These are phyloP conservation scores for Moesziomyces antarcticus DNA, from an alignment of 1,284 basidiomycete species.

Conservation along the genomic window DNA sequence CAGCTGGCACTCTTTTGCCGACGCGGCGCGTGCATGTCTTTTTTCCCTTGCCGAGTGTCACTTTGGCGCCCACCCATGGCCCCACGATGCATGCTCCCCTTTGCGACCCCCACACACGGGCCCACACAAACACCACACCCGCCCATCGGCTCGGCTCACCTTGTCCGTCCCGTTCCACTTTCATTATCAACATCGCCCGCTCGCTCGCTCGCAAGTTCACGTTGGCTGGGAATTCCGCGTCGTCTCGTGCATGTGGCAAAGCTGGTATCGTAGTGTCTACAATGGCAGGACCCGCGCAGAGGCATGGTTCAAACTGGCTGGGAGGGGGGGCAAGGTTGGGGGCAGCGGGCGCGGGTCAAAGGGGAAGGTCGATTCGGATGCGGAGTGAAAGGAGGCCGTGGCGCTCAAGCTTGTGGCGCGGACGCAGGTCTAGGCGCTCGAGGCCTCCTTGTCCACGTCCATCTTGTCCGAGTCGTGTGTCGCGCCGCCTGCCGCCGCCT, in stretches of 20 bases:
- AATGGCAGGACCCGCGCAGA: constrained; percentile 43
- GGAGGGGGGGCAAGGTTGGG: not conserved
- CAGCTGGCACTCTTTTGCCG: no score
- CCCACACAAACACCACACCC: no score
- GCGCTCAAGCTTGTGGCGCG: not conserved
- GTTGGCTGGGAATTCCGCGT: constrained; percentile 21
- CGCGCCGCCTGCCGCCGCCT: constrained; percentile 31
- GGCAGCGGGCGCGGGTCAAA: not conserved
- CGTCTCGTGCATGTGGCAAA: constrained; percentile 44
- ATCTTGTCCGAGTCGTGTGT: constrained; percentile 30
- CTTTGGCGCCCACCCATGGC: no score
- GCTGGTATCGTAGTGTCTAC: constrained; percentile 49
- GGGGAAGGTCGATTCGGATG: no score
- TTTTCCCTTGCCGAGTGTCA: no score
- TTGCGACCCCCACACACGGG: no score
- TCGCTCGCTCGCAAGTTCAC: constrained; percentile 3
- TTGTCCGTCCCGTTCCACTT: no score
- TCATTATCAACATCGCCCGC: not conserved
- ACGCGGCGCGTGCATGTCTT: no score
- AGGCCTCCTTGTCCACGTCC: constrained; percentile 31
- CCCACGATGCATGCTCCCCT: no score
- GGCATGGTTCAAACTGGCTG: constrained; percentile 8
- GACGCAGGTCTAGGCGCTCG: not conserved
- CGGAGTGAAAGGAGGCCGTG: not conserved
- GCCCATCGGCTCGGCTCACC: no score